A percentile compares a stretch with the other conserved stretches of the same genome.
phyloP scores from a whole-genome alignment of 2,329 filamentous ascomycete species.

The Cercospora sojina region DNA sequence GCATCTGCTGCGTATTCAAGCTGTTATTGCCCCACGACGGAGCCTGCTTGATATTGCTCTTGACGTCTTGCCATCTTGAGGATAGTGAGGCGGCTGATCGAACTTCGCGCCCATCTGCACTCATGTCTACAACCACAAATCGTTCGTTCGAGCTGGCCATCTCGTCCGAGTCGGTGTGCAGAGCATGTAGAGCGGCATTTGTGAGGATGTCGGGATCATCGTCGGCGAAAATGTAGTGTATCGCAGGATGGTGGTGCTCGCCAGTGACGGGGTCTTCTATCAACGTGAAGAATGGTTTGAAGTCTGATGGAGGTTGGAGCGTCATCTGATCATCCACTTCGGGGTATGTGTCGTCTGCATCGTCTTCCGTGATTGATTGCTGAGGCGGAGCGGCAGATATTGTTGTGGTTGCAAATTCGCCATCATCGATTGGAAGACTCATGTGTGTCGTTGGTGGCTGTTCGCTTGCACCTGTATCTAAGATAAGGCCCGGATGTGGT shows the following conservation, averaged over 20 bases:
- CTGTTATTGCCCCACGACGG: constrained; percentile 61
- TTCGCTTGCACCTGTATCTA: not conserved
- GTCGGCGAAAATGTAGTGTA: constrained; percentile 91
- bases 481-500: not conserved
- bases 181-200: constrained; percentile 58
- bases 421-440: constrained; percentile 18
- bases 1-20: constrained; percentile 54
- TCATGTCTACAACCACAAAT: constrained; percentile 58
- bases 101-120: constrained; percentile 52
- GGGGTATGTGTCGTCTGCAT: constrained; percentile 25
- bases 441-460: not conserved
- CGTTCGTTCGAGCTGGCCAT: constrained; percentile 47
- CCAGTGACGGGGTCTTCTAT: constrained; percentile 72
- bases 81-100: constrained; percentile 70
- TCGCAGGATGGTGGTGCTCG: constrained; percentile 76
- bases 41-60: constrained; percentile 55
- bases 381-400: not conserved
- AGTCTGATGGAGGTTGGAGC: constrained; percentile 47
- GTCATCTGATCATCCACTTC: constrained; percentile 20
- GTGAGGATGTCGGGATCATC: constrained; percentile 80
- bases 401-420: constrained; percentile 11
- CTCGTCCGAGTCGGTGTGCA: constrained; percentile 38
- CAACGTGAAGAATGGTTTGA: constrained; percentile 82
- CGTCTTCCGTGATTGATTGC: constrained; percentile 9
- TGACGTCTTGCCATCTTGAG: constrained; percentile 68